Base-by-base conservation (phyloP, 1,284 basidiomycete genomes). In the Mycosarcoma maydis region DNA sequence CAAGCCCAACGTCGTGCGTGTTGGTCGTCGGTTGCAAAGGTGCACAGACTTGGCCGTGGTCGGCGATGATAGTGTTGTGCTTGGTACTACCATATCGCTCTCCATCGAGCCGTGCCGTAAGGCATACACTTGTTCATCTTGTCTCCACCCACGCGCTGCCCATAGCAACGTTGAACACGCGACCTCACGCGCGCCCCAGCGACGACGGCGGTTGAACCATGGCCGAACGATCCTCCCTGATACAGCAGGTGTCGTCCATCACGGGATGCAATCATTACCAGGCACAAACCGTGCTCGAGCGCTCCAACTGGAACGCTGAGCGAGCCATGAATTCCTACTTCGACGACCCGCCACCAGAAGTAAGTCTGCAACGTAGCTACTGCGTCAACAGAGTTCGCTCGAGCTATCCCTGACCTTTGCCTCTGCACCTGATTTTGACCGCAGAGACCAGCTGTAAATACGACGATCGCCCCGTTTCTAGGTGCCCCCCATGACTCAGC, bases 331-430 rank as follows among this genome's bases (percentile, higher is more conserved):
- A 72, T 32, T 46, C 62, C 0, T 61, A 55, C 22, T 72, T 67
- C n/a, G 68, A 72, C 27, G 51, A 66, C 40, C 62, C 62, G n/a
- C 66, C 66, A 36, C 66, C 66, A 41, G 51, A 61, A 24, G 67
- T 65, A n/a, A 47, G 67, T 57, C 10, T 10, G n/a, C 13, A 14
- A 9, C 32, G 13, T 4, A 2, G n/a, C 0, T 19, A n/a, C 14
- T 4, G 5, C n/a, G 24, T 26, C 13, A 11, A n/a, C 23, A n/a
- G 16, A 11, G 32, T n/a, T 4, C 29, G 6, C n/a, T 26, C 29
- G 19, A 32, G 27, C 42, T 43, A 11, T 40, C 41, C 13, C 34
- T 34, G 6, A 32, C 13, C 29, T 22, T 17, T 32, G 33, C 11
- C 23, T 30, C n/a, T 14, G 29, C 8, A 17, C 23, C 29, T 8